Percentiles rank a stretch among this genome's conserved stretches.
Conservation (phyloP, 495 filamentous ascomycete genomes). For the Sporormia fimetaria region DNA sequence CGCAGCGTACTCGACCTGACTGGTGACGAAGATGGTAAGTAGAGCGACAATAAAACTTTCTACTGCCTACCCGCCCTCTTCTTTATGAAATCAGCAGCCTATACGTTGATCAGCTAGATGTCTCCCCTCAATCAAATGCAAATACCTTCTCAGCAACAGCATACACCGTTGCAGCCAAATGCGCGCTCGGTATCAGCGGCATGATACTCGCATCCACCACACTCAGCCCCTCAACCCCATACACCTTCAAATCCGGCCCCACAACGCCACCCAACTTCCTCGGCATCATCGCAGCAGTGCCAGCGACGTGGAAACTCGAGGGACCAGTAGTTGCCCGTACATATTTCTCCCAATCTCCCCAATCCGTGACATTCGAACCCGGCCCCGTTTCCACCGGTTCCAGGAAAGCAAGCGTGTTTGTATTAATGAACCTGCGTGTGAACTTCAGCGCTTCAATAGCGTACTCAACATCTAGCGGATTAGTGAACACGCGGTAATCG, state of each 20-base stretch:
- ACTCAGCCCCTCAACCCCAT: conserved; percentile 15
- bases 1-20: no score
- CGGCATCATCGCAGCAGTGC: conserved; percentile 14
- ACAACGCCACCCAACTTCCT: conserved; percentile 14
- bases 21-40: no score
- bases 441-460: conserved; percentile 9
- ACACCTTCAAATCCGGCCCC: conserved; percentile 9
- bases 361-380: conserved; percentile 9
- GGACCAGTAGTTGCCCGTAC: neutral
- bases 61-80: no score
- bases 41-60: no score
- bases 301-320: conserved; percentile 6
- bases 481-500: conserved; percentile 41
- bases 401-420: neutral
- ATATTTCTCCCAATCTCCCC: no score
- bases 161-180: conserved; percentile 17
- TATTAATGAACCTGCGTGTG: conserved; percentile 1
- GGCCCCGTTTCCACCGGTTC: conserved; percentile 8
- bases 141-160: conserved; percentile 21
- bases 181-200: conserved; percentile 10
- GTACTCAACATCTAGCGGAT: conserved; percentile 35
- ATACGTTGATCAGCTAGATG: no score
- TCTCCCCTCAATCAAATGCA: no score
- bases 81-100: no score
- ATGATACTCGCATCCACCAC: conserved; percentile 22